A percentile compares a stretch with the other conserved stretches of the same genome.
phyloP scores from a whole-genome alignment of 2,329 filamentous ascomycete genomes.

The Diplocarpon rosae region DNA sequence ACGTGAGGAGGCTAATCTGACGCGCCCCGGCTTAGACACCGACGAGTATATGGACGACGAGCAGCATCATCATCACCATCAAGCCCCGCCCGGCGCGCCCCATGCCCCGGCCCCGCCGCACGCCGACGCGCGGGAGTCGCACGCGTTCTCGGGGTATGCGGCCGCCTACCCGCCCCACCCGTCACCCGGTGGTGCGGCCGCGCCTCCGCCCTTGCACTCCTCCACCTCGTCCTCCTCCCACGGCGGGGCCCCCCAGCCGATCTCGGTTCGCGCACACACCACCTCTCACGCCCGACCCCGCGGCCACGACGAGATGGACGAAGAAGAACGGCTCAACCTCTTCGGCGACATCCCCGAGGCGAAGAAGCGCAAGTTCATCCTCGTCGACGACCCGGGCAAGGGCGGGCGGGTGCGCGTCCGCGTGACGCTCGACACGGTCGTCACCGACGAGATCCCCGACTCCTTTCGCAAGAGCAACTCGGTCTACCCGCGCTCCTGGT shows the following conservation, averaged over 20 bases:
- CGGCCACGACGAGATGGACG: conserved; percentile 26
- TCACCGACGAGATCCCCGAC: conserved; percentile 93
- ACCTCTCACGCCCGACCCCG: no score
- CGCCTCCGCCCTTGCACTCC: no score
- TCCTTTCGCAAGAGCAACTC: conserved; percentile 85
- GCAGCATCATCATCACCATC: conserved; percentile 56
- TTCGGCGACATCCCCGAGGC: conserved; percentile 83
- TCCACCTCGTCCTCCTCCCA: no score
- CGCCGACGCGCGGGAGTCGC: conserved; percentile 60
- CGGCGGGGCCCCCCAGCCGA: no score
- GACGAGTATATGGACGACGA: conserved; percentile 48
- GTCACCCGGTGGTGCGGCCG: no score
- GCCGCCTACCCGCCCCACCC: conserved; percentile 46
- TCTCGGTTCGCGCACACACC: no score
- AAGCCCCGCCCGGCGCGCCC: conserved; percentile 43
- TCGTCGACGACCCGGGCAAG: conserved; percentile 81
- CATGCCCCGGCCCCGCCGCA: conserved; percentile 35
- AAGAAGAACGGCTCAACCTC: conserved; percentile 51
- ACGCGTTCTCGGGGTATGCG: conserved; percentile 63
- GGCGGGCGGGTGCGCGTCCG: conserved; percentile 75
- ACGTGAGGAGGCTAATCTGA: conserved; percentile 27
- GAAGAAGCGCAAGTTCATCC: conserved; percentile 92
- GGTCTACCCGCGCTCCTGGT: conserved; percentile 85
- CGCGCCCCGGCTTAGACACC: conserved; percentile 37
- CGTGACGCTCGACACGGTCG: conserved; percentile 84